Evolutionary conservation across 495 filamentous ascomycete genomes (phyloP), one percentile per base, ranked within the genome.

Genomic region (Sabuloglossum arenarium): DNA sequence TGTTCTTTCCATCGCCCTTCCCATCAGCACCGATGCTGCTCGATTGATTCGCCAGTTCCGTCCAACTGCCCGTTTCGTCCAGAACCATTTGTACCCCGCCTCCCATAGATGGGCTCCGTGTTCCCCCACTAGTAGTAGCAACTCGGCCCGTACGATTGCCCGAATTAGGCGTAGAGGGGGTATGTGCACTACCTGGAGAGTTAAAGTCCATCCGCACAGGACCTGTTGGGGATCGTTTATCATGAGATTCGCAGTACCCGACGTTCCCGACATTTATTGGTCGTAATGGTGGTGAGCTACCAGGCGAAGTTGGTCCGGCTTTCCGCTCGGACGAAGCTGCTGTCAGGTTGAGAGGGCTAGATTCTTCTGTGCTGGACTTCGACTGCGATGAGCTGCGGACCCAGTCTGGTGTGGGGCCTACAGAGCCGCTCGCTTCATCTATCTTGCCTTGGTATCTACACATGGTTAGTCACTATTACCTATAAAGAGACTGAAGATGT

Each of bases 31-130:
- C 80, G 43, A 88, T 74, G n/a, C 80, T 84, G n/a, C 79, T 72
- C 61, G 82, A 86, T 57, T 86, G 80, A 53, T 90, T 81, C 11
- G 86, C 86, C 61, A 96, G 73, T 54, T 94, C 84, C 45, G 80
- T 86, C 91, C 90, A 95, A 61, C 81, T 86, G 42, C 89, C 87
- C 5, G 78, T 76, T 63, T 87, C 88, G 63, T 91, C 87, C 11
- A 96, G 75, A 3, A 90, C 88, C 61, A 96, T 84, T 62, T 94
- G 88, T 57, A 95, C 75, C 8, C 91, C 91, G 55, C 91, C 90
- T 11, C 84, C 78, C 58, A 84, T 83, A 45, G 81, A 85, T 37
- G 79, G 78, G 53, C 86, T 86, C 49, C 80, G 75, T 59, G 77
- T 73, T 19, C 69, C 67, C 34, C 71, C 70, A 51, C 23, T 30